Evolutionary conservation across 164 flowering plant genomes (phyloP).

Genomic region (Vitis rupestris): DNA sequence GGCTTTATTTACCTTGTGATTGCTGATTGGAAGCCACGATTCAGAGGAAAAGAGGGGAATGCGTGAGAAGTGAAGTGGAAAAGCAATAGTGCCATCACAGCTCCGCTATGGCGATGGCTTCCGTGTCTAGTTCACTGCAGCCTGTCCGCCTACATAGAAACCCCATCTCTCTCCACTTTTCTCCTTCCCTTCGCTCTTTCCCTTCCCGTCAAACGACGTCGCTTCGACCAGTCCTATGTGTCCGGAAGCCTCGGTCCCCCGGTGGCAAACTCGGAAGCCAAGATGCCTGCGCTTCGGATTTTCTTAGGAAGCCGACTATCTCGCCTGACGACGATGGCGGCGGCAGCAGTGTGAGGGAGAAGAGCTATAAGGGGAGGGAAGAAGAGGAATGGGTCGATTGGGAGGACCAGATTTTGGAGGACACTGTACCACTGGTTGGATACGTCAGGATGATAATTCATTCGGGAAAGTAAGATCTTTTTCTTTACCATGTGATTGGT

Average conservation of each 20-base stretch:
- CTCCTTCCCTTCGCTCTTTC: constrained; percentile 16
- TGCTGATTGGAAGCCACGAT: no score
- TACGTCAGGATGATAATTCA: constrained; percentile 93
- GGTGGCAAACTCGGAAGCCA: constrained; percentile 27
- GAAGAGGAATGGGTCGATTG: constrained; percentile 52
- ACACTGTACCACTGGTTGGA: constrained; percentile 90
- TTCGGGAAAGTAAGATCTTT: constrained; percentile 64
- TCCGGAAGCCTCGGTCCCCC: constrained; percentile 28
- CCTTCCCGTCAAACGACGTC: constrained; percentile 4
- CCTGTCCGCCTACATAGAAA: constrained; percentile 6
- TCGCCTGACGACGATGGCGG: constrained; percentile 22
- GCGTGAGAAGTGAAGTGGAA: not conserved
- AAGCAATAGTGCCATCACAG: not conserved
- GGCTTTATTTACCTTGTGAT: no score
- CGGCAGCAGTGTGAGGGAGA: not conserved
- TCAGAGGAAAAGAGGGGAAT: not conserved
- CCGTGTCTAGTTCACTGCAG: constrained; percentile 17
- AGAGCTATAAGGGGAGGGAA: constrained; percentile 25
- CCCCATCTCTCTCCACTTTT: constrained; percentile 15
- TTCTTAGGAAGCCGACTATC: constrained; percentile 51
- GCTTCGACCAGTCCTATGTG: constrained; percentile 18
- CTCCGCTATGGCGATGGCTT: constrained; percentile 32
- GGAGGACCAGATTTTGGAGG: constrained; percentile 92
- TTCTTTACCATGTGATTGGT: not conserved
- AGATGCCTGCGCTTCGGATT: constrained; percentile 33